Conservation (phyloP, 2,329 filamentous ascomycete species). For the Alternaria triticina region DNA sequence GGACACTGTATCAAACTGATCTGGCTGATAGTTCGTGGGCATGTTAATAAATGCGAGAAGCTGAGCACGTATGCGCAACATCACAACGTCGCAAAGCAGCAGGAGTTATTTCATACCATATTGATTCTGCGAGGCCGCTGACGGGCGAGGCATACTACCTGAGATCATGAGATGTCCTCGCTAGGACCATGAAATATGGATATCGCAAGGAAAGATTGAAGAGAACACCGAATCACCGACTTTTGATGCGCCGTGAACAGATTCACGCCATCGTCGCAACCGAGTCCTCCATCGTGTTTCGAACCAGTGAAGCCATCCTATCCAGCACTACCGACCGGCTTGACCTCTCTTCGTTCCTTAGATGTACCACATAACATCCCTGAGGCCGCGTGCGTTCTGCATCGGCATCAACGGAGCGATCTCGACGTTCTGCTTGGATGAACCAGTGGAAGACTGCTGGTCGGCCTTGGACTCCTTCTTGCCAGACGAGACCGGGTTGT, state of each 20-base stretch:
- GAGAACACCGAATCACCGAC: background rate
- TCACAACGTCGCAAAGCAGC: background rate
- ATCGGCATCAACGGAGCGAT: conserved; percentile 51
- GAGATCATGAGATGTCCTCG: background rate
- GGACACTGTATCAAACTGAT: background rate
- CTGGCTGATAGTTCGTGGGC: background rate
- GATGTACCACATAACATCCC: conserved; percentile 59
- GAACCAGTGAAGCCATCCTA: background rate
- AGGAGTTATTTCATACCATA: background rate
- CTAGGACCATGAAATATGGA: background rate
- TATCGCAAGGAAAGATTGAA: background rate
- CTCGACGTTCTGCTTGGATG: conserved; percentile 40
- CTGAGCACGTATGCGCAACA: background rate
- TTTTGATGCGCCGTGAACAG: conserved; percentile 5
- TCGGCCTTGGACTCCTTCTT: conserved; percentile 47
- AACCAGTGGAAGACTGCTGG: conserved; percentile 35
- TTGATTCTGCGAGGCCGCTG: background rate
- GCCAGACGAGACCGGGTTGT: conserved; percentile 44
- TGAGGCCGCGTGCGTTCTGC: conserved; percentile 48
- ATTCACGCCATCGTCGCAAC: conserved; percentile 3
- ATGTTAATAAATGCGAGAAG: background rate
- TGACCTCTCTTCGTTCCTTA: conserved; percentile 27
- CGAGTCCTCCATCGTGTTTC: background rate
- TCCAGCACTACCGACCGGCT: background rate
- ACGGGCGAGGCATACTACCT: background rate